Base-by-base conservation (phyloP, 306 rosid species). In the Styphnolobium japonicum region DNA sequence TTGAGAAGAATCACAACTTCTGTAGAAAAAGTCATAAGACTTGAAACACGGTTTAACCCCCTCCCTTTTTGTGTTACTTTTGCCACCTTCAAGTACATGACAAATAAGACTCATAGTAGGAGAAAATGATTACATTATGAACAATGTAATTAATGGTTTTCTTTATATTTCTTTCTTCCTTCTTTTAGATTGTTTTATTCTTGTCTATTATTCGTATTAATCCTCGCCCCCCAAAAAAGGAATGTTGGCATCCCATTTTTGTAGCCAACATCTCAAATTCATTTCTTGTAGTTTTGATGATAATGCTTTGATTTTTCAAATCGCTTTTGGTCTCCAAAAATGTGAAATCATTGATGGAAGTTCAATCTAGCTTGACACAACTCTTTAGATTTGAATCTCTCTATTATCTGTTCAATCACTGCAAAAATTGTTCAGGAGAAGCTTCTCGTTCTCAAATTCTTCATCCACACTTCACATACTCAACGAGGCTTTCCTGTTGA, bases 391-490 rank as follows among this genome's bases (percentile, higher is more conserved):
- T 85, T 4, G 91, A 90, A 84, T 88, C 88, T 3, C 69, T 85
- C 52, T 69, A 45, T 76, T 31, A 79, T 92, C 14, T 81, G 85
- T 7, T 91, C 92, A 15, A 76, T 82, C 25, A 57, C 80, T 1
- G 66, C 82, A 4, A 89, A 95, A 82, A 42, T 87, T 43, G 76
- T 86, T 18, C 88, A 70, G 40, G 84, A 91, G 62, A 92, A 89
- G 90, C 96, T 92, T 77, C 43, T 90, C 23, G 81, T 84, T 45
- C 88, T 95, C 70, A 90, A 95, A 4, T 95, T 91, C 83, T 83
- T 92, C 25, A 92, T 92, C 71, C 90, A 76, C 18, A 87, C 94
- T 66, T 95, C n/a, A n/a, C n/a, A n/a, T n/a, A n/a, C n/a, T n/a
- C n/a, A n/a, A n/a, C n/a, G n/a, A n/a, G n/a, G n/a, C n/a, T n/a